These are phyloP conservation scores for Nidularia pulvinata DNA, from an alignment of 768 basidiomycete species.

Conservation along the genomic window DNA sequence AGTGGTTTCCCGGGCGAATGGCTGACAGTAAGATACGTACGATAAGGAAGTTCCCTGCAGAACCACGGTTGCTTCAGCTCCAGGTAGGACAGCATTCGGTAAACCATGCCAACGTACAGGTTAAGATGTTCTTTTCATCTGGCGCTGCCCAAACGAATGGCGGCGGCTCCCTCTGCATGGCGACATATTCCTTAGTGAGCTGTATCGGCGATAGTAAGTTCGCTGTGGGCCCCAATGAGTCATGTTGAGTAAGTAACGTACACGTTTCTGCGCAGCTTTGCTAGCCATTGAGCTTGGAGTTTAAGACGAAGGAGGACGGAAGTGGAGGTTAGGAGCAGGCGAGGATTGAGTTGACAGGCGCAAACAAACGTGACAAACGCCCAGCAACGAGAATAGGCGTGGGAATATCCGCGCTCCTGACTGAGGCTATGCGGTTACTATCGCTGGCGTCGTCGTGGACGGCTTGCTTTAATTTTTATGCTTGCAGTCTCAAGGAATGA, in stretches of 20 bases:
- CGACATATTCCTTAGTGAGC: constrained; percentile 87
- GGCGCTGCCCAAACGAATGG: constrained; percentile 96
- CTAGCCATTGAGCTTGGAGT: constrained; percentile 57
- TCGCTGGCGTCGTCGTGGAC: neutral
- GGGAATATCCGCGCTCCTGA: neutral
- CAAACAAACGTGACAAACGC: constrained; percentile 12
- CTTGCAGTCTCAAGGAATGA: neutral
- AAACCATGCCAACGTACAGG: constrained; percentile 57
- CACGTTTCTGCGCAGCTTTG: constrained; percentile 87
- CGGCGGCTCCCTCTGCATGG: constrained; percentile 92
- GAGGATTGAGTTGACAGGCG: constrained; percentile 11
- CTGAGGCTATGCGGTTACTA: too few relatives aligned
- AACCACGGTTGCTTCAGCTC: too few relatives aligned
- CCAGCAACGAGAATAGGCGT: neutral
- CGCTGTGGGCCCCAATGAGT: neutral
- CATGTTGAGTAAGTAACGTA: constrained; percentile 21
- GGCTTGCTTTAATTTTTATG: neutral
- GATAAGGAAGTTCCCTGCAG: constrained; percentile 91
- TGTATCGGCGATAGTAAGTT: constrained; percentile 19
- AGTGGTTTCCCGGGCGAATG: constrained; percentile 3
- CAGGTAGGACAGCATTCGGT: too few relatives aligned
- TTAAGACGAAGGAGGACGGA: constrained; percentile 10
- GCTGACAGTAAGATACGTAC: constrained; percentile 40
- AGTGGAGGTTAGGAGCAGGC: constrained; percentile 21
- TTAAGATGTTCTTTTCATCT: constrained; percentile 97